These are phyloP conservation scores for Clitopilus hobsonii DNA, from an alignment of 768 basidiomycete genomes.

Conservation along the genomic window DNA sequence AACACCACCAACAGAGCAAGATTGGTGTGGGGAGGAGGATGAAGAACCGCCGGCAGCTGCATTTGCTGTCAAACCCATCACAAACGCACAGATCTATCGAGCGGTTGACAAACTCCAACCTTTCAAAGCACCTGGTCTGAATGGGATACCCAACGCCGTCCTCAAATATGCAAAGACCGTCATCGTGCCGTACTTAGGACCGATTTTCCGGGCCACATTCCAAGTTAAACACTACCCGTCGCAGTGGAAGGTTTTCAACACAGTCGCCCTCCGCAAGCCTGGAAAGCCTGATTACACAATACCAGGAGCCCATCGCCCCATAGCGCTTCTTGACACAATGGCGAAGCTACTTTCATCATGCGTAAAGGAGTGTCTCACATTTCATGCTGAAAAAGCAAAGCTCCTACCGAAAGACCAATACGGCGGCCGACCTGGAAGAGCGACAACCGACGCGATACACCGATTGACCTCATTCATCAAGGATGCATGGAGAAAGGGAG, in stretches of 20 bases:
- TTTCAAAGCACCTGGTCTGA: constrained; percentile 26
- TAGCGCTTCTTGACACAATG: constrained; percentile 21
- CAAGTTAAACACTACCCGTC: constrained; percentile 18
- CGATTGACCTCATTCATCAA: constrained; percentile 24
- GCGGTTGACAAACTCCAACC: constrained; percentile 23
- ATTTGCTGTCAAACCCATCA: constrained; percentile 19
- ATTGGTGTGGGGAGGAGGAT: constrained; percentile 18
- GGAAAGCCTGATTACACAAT: constrained; percentile 25
- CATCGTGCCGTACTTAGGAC: constrained; percentile 18
- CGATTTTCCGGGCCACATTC: constrained; percentile 24
- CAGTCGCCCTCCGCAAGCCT: constrained; percentile 28
- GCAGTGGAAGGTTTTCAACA: constrained; percentile 18
- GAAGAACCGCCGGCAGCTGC: constrained; percentile 12
- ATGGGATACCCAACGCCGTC: constrained; percentile 24
- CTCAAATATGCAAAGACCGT: constrained; percentile 18
- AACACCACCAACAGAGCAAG: no score
- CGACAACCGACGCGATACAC: constrained; percentile 26
- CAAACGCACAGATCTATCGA: no score
- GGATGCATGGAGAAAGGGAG: constrained; percentile 24
- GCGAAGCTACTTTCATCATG: constrained; percentile 15
- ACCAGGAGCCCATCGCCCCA: constrained; percentile 27
- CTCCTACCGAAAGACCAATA: constrained; percentile 22
- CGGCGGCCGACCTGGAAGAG: constrained; percentile 17
- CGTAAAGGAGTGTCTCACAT: constrained; percentile 14
- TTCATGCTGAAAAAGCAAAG: constrained; percentile 3